Evolutionary conservation across 345 rosid species (phyloP).

Genomic region (Raphanus sativus): DNA sequence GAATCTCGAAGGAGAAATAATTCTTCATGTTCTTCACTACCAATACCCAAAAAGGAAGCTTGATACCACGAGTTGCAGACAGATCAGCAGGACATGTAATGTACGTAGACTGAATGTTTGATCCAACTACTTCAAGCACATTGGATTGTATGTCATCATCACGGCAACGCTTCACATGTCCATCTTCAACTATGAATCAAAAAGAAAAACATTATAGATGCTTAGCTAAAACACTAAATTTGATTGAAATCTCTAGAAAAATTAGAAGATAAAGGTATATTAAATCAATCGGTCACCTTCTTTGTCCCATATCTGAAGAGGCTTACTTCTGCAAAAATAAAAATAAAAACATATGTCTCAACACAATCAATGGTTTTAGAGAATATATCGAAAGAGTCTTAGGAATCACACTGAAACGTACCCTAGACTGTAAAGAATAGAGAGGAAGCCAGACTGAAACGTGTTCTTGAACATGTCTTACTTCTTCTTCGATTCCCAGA

Average conservation of each 20-base stretch:
- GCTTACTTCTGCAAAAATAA: slow-evolving; percentile 60
- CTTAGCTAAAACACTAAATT: slow-evolving; percentile 10
- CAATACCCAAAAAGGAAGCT: slow-evolving; percentile 89
- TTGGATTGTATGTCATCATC: slow-evolving; percentile 90
- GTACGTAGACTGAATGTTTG: slow-evolving; percentile 83
- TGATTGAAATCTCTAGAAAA: not conserved
- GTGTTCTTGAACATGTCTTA: no score
- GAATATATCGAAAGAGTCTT: no score
- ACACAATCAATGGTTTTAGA: no score
- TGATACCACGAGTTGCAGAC: slow-evolving; percentile 90
- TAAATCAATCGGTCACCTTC: slow-evolving; percentile 37
- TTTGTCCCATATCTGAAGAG: slow-evolving; percentile 86
- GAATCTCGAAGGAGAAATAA: slow-evolving; percentile 94
- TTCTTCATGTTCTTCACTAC: slow-evolving; percentile 89
- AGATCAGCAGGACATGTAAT: slow-evolving; percentile 95
- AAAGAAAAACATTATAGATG: not conserved
- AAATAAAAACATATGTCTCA: no score
- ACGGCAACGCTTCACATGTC: slow-evolving; percentile 80
- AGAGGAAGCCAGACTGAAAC: no score
- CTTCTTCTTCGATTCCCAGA: no score
- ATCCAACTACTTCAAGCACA: slow-evolving; percentile 86
- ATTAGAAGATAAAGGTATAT: not conserved
- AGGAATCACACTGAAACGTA: no score
- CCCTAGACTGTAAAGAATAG: no score
- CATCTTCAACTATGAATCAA: slow-evolving; percentile 57